Evolutionary conservation across 2,329 filamentous ascomycete genomes (phyloP).

Genomic region (Alternaria panax): DNA sequence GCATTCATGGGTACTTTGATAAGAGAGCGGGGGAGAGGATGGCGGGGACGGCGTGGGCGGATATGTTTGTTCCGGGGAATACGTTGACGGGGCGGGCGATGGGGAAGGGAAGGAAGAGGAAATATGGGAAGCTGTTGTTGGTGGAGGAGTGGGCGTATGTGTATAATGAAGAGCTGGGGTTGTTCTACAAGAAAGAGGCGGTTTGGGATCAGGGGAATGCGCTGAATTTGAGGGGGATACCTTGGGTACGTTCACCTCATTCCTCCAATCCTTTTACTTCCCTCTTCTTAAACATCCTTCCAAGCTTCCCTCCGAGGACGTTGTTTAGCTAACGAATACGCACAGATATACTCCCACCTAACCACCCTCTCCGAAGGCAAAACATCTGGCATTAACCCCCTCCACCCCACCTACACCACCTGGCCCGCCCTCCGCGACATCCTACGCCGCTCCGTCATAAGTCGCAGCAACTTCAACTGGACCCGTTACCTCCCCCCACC

Average conservation of each 20-base stretch:
- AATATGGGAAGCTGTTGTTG: constrained; percentile 39
- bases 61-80: constrained; percentile 45
- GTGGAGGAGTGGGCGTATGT: constrained; percentile 47
- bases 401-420: constrained; percentile 29
- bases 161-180: constrained; percentile 27
- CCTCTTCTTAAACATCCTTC: no score
- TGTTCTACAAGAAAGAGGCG: constrained; percentile 42
- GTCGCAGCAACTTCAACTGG: constrained; percentile 45
- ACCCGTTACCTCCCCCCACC: constrained; percentile 34
- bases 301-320: no score
- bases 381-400: constrained; percentile 30
- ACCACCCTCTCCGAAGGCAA: constrained; percentile 36
- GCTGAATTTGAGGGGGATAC: constrained; percentile 46
- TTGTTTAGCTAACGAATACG: constrained; percentile 2
- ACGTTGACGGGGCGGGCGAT: constrained; percentile 40
- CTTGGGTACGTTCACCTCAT: constrained; percentile 39
- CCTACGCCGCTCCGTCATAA: constrained; percentile 29
- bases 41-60: constrained; percentile 45
- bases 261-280: no score
- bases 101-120: constrained; percentile 32
- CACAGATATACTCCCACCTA: constrained; percentile 42
- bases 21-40: constrained; percentile 31
- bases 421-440: constrained; percentile 34
- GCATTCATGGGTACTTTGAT: constrained; percentile 45
- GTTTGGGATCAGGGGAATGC: constrained; percentile 48